Percentiles rank a stretch among this genome's conserved stretches.
phyloP scores from a whole-genome alignment of 495 filamentous ascomycete species.

The Xylaria palmicola region DNA sequence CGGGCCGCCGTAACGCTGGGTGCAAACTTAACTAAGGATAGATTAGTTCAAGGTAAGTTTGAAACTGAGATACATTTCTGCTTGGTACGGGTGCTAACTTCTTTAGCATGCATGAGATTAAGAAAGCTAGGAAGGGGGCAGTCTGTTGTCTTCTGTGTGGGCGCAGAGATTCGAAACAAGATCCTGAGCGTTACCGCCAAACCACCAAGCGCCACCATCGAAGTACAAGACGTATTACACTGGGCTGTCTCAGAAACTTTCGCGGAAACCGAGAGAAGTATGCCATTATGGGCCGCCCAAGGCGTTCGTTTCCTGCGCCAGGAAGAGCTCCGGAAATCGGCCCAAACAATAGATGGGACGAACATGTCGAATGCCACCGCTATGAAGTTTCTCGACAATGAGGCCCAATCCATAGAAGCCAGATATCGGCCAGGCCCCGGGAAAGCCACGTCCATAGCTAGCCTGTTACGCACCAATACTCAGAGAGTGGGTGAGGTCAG shows the following conservation, averaged over 20 bases:
- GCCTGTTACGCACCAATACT: not conserved
- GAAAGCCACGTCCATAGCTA: not conserved
- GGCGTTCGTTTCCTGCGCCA: constrained; percentile 48
- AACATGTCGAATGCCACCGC: constrained; percentile 32
- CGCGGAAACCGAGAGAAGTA: constrained; percentile 42
- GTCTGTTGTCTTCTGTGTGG: constrained; percentile 58
- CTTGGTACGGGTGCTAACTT: not conserved
- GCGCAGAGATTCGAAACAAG: constrained; percentile 51
- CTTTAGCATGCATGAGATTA: constrained; percentile 65
- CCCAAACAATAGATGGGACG: not conserved
- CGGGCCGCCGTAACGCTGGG: constrained; percentile 71
- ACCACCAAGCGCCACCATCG: constrained; percentile 11
- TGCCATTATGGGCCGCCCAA: constrained; percentile 62
- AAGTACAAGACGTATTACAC: constrained; percentile 51
- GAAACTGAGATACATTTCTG: not conserved
- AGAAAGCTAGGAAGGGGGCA: constrained; percentile 61
- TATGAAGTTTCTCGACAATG: constrained; percentile 43
- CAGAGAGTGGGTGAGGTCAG: constrained; percentile 29
- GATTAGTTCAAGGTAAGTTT: constrained; percentile 67
- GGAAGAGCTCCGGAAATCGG: constrained; percentile 27
- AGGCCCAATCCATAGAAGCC: constrained; percentile 22
- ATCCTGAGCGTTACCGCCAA: constrained; percentile 20
- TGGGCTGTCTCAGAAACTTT: constrained; percentile 63
- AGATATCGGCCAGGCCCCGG: constrained; percentile 17
- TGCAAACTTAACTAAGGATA: constrained; percentile 66